Evolutionary conservation across 2,329 filamentous ascomycete species (phyloP), one percentile per base, ranked within the genome.

Genomic region (Penicillium sp.): DNA sequence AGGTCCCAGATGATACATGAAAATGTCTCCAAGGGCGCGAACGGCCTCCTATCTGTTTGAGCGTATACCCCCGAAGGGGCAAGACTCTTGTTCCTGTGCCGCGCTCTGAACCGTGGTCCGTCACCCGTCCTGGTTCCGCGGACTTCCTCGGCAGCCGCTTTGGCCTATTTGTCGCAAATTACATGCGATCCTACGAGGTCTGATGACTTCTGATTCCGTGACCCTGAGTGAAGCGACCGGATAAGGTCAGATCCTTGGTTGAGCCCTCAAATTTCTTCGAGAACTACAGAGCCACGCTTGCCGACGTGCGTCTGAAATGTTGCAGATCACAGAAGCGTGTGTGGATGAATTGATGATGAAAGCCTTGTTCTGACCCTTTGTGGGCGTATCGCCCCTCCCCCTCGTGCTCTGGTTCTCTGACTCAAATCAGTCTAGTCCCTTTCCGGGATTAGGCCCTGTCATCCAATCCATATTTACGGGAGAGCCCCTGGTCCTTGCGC

Each of bases 61-160:
- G 8, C 27, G 33, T n/a, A 43, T 47, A 59, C 53, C 53, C 47
- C 53, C 53, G 52, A 51, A 53, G 52, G 46, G 29, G 8, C 29
- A 32, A 32, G 29, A 32, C 29, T 32, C 43, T 48, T 44, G 50
- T 46, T 49, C 49, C 33, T 48, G 40, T n/a, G 9, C 28, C 41
- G 28, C 39, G 47, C 35, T 45, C 25, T 39, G 39, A n/a, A 28
- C 38, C 38, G 41, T 42, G 47, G 43, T 40, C 49, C 29, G 34
- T 44, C 42, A 35, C 42, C 32, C 32, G 29, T 5, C 29, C 29
- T 8, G 29, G 11, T 32, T 32, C 29, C 29, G 29, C 29, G 11
- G 29, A 4, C 29, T 32, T 32, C 29, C 29, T 32, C 29, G 11
- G 11, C 11, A 32, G 29, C 29, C 29, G 29, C 29, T 32, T 32